Base-by-base conservation (phyloP, 228 moss, liverwort and hornwort species). In the Sphagnum fallax region DNA sequence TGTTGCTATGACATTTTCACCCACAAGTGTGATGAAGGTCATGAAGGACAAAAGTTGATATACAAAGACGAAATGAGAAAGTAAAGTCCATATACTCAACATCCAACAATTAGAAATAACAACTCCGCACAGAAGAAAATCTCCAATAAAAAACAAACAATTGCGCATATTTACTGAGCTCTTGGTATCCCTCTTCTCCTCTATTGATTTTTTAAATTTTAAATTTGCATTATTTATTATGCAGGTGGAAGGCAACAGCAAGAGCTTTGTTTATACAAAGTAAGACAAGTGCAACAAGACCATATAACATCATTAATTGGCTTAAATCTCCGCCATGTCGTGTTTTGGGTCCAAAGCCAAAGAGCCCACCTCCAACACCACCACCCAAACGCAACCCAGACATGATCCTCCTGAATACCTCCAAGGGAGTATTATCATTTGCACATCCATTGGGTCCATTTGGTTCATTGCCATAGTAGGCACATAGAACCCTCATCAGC, bases 231-330 rank as follows among this genome's bases (percentile, higher is more conserved):
- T 12, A 48, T 9, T 18, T 8, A 62, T 8, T 32, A 32, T 55
- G 55, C 74, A 86, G 86, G 0, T 80, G 77, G 65, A 82, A 64
- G 69, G 18, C 67, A 0, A 65, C 62, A 0, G 68, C 80, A 53
- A 51, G 78, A 10, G 75, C 77, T 0, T 32, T 86, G 50, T 82
- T 76, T 61, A 75, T 80, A 52, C 86, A 82, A 51, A 82, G 79
- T 16, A 74, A 77, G 5, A 77, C 72, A 75, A 82, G 82, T 1
- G 82, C 82, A n/a, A 74, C 86, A n/a, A 77, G 80, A 5, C 75
- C 73, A 0, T 86, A 65, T 8, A 75, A 86, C 64, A 75, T 82
- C 65, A 78, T 86, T 5, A 86, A 75, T 16, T 82, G 86, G 86
- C 80, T 77, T 51, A 77, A 72, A 48, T 0, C 69, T 5, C 78